Conservation (phyloP, 2,329 filamentous ascomycete species). For the Pestalotiopsis sp. region DNA sequence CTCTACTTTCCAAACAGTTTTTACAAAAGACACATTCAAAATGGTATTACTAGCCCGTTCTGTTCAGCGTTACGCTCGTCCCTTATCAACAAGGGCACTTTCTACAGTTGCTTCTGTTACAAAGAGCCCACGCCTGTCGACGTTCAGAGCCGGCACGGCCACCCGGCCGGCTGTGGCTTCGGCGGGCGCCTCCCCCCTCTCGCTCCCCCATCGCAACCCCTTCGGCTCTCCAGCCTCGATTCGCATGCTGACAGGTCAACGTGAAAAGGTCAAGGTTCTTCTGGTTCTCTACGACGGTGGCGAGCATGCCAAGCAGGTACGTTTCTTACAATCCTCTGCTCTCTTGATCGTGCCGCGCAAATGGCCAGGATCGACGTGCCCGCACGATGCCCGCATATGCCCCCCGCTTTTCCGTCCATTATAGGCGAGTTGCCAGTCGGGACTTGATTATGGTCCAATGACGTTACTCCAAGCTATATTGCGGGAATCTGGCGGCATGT, state of each 20-base stretch:
- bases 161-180: slow-evolving; percentile 24
- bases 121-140: slow-evolving; percentile 22
- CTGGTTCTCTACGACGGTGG: slow-evolving; percentile 91
- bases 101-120: slow-evolving; percentile 27
- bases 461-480: not conserved
- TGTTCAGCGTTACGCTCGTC: slow-evolving; percentile 44
- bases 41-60: slow-evolving; percentile 63
- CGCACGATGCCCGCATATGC: not conserved
- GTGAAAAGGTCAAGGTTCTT: slow-evolving; percentile 87
- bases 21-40: slow-evolving; percentile 19
- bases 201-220: slow-evolving; percentile 10
- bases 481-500: not conserved
- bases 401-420: not conserved
- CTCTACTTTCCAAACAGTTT: not conserved
- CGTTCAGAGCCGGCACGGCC: slow-evolving; percentile 25
- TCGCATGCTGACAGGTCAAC: slow-evolving; percentile 56
- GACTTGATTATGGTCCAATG: slow-evolving; percentile 1
- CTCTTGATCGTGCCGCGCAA: slow-evolving; percentile 10
- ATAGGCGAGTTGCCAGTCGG: not conserved
- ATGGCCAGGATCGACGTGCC: not conserved
- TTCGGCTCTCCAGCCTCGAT: slow-evolving; percentile 49
- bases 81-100: slow-evolving; percentile 25
- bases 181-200: slow-evolving; percentile 49
- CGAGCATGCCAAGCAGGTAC: slow-evolving; percentile 83
- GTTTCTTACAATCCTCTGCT: slow-evolving; percentile 23